These are phyloP conservation scores for Neurospora sp. DNA, from an alignment of 495 filamentous ascomycete genomes.

Conservation along the genomic window DNA sequence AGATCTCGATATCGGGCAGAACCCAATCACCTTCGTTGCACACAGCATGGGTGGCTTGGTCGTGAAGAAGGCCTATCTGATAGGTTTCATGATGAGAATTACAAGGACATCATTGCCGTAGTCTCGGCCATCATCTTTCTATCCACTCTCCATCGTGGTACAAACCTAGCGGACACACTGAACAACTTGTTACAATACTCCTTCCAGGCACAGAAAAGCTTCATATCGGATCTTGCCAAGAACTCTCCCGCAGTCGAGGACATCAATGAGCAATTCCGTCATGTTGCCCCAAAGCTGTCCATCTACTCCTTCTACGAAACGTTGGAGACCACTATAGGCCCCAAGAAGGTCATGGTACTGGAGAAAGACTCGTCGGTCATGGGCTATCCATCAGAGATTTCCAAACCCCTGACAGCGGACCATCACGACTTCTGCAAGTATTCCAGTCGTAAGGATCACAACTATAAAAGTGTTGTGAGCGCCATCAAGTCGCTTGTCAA, in stretches of 20 bases:
- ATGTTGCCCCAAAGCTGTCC: conserved; percentile 22
- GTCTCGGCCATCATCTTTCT: conserved; percentile 36
- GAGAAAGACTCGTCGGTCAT: conserved; percentile 36
- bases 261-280: conserved; percentile 42
- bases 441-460: conserved; percentile 26
- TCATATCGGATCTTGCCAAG: conserved; percentile 31
- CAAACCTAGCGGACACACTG: conserved; percentile 29
- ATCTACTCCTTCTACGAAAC: conserved; percentile 45
- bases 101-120: conserved; percentile 22
- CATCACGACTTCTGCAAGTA: conserved; percentile 44
- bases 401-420: conserved; percentile 33
- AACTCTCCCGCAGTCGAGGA: conserved; percentile 25
- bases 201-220: conserved; percentile 16
- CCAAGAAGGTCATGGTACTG: conserved; percentile 25
- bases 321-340: conserved; percentile 22
- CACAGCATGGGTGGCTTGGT: conserved; percentile 41
- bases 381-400: conserved; percentile 33
- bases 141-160: conserved; percentile 41
- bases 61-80: conserved; percentile 29
- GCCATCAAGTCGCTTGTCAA: conserved; percentile 18
- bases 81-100: conserved; percentile 28
- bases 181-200: conserved; percentile 21
- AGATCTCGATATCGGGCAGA: conserved; percentile 12
- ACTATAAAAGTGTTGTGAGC: conserved; percentile 32
- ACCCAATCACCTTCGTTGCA: conserved; percentile 32